A percentile compares a stretch with the other conserved stretches of the same genome.
Conservation (phyloP, 192 early-diverging fungal genomes). For the Physocladia obscura region DNA sequence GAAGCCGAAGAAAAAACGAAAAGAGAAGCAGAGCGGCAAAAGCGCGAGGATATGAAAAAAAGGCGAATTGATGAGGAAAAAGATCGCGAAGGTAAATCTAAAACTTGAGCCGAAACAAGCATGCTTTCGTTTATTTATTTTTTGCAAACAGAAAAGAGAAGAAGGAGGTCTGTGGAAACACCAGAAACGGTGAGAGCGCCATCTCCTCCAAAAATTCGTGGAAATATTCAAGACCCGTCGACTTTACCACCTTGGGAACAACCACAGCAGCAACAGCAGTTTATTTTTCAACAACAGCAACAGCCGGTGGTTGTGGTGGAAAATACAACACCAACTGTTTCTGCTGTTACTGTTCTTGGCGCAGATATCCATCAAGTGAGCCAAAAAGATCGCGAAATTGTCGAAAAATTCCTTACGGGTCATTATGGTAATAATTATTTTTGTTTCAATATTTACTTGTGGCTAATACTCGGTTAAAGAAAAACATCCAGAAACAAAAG, state of each 20-base stretch:
- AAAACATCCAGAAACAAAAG: conserved; percentile 8
- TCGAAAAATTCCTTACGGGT: conserved; percentile 22
- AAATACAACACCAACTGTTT: background rate
- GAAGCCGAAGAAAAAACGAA: conserved; percentile 13
- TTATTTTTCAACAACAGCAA: background rate
- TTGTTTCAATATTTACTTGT: background rate
- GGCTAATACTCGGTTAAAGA: background rate
- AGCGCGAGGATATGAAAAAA: conserved; percentile 17
- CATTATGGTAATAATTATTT: conserved; percentile 18
- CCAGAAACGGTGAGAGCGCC: too few relatives aligned
- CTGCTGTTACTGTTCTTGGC: conserved; percentile 23
- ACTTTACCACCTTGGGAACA: background rate
- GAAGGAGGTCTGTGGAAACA: too few relatives aligned
- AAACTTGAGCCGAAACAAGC: too few relatives aligned
- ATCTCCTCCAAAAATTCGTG: background rate
- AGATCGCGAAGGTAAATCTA: background rate
- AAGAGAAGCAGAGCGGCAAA: conserved; percentile 10
- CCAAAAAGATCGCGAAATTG: background rate
- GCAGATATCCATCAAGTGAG: background rate
- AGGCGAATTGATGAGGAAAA: background rate
- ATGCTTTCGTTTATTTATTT: too few relatives aligned
- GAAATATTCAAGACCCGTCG: background rate
- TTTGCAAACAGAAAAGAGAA: too few relatives aligned
- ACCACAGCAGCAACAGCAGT: background rate
- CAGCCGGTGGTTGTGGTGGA: too few relatives aligned